Base-by-base conservation (phyloP, 78 protist genomes). In the Trichosphaerium sp. region DNA sequence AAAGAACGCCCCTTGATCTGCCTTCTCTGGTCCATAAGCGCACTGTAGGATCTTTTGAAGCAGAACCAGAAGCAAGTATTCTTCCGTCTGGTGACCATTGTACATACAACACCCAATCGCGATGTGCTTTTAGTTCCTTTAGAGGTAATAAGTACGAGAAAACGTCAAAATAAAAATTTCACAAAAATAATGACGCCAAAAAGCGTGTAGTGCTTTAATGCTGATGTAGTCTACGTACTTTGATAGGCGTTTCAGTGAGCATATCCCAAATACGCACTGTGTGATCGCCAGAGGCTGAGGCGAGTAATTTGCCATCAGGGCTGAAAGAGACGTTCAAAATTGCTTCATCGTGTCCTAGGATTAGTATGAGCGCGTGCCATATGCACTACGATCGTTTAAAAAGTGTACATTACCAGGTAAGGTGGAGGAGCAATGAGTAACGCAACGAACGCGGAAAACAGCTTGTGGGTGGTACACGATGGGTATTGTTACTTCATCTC, bases 261-360 rank as follows among this genome's bases (percentile, higher is more conserved):
- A 92, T 2, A 29, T 94, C 98, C 99, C 99, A 96, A 25, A 96
- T 14, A 18, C 99, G 75, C 14, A 96, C 75, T 2, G 96, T 90
- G 2, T 43, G 57, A 40, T 89, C 97, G 21, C 97, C 96, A 15
- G 85, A 56, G 40, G 88, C 93, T 0, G 87, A 72, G 21, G 92
- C 94, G 10, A 92, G 73, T 23, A 29, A 34, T 8, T 23, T 62
- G 26, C 99, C 94, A 65, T 94, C 96, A 4, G 99, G 96, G 18
- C 79, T 51, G 76, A 95, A 95, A 29, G 63, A 32, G 32, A 81
- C 65, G 48, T 58, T 41, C 29, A 95, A 61, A 21, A 95, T 74
- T 1, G 97, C 93, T 44, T 93, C 97, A 15, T 85, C 40, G 71
- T 92, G 96, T 23, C 96, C 94, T 38, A 35, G 61, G 61, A 84